Conservation (phyloP, 2,329 filamentous ascomycete genomes). For the Chrysoporthe cubensis region DNA sequence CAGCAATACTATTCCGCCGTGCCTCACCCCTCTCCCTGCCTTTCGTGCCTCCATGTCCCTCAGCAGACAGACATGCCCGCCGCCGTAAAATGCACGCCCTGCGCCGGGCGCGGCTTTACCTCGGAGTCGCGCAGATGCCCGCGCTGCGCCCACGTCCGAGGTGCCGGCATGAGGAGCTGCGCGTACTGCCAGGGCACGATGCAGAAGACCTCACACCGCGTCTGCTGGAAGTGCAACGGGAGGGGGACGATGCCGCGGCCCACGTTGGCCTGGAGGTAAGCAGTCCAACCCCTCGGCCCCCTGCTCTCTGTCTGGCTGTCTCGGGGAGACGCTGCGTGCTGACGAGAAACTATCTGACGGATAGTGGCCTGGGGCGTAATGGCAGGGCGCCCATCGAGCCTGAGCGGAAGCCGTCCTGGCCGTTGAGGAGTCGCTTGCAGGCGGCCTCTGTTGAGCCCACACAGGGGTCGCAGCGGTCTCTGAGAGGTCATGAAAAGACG, state of each 20-base stretch:
- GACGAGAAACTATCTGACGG: background rate
- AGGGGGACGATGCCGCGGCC: constrained; percentile 15
- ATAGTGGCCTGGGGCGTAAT: constrained; percentile 8
- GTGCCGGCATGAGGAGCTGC: background rate
- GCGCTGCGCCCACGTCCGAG: constrained; percentile 11
- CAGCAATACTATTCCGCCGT: background rate
- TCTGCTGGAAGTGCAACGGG: constrained; percentile 21
- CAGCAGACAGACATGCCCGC: background rate
- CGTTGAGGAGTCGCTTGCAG: background rate
- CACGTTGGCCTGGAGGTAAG: constrained; percentile 12
- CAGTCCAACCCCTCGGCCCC: background rate
- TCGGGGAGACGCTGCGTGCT: background rate
- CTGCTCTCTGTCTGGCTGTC: background rate
- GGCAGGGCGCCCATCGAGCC: constrained; percentile 11
- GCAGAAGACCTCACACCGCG: constrained; percentile 5
- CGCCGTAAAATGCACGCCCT: constrained; percentile 7
- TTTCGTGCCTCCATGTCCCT: background rate
- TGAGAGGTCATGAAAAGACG: background rate
- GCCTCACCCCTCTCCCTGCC: too few species aligned
- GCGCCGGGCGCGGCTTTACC: constrained; percentile 6
- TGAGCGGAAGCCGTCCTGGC: background rate
- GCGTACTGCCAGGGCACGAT: constrained; percentile 8
- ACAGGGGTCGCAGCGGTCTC: background rate
- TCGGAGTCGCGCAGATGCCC: constrained; percentile 11
- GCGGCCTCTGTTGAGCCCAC: background rate